Evolutionary conservation across 495 filamentous ascomycete genomes (phyloP).

Genomic region (Jackrogersella minutella): DNA sequence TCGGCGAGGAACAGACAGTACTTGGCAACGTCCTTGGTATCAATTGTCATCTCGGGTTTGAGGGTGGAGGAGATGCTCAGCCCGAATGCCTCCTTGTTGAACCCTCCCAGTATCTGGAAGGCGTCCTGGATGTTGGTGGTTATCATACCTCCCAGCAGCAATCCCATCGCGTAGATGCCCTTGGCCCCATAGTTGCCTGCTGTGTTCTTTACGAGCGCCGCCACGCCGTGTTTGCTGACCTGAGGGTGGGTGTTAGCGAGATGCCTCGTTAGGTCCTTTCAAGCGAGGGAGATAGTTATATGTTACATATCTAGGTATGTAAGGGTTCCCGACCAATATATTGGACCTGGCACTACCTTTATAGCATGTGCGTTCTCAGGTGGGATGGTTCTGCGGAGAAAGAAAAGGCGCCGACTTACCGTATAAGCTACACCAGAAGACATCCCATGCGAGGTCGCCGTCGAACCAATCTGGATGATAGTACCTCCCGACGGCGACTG

Average conservation of each 20-base stretch:
- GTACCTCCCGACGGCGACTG: conserved; percentile 43
- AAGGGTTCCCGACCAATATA: too few relatives aligned
- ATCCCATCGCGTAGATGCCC: conserved; percentile 64
- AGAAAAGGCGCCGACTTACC: conserved; percentile 32
- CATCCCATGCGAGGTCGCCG: conserved; percentile 44
- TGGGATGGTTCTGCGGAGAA: neutral
- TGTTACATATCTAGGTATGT: too few relatives aligned
- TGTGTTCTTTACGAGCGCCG: conserved; percentile 70
- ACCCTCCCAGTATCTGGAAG: conserved; percentile 14
- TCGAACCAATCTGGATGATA: conserved; percentile 61
- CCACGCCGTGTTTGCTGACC: conserved; percentile 59
- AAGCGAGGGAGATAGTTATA: too few relatives aligned
- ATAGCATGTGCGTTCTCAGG: too few relatives aligned
- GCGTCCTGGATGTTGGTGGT: conserved; percentile 53
- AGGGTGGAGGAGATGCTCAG: conserved; percentile 55
- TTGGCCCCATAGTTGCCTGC: conserved; percentile 64
- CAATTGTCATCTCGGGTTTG: conserved; percentile 40
- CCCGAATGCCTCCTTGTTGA: conserved; percentile 59
- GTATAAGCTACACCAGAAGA: conserved; percentile 63
- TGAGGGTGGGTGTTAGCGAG: neutral
- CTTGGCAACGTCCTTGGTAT: conserved; percentile 48
- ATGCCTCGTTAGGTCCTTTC: too few relatives aligned
- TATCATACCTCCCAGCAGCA: conserved; percentile 64
- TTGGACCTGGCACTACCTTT: too few relatives aligned
- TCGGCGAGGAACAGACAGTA: conserved; percentile 54